These are phyloP conservation scores for Spergularia bocconei DNA, from an alignment of 148 eudicot species.

Conservation along the genomic window DNA sequence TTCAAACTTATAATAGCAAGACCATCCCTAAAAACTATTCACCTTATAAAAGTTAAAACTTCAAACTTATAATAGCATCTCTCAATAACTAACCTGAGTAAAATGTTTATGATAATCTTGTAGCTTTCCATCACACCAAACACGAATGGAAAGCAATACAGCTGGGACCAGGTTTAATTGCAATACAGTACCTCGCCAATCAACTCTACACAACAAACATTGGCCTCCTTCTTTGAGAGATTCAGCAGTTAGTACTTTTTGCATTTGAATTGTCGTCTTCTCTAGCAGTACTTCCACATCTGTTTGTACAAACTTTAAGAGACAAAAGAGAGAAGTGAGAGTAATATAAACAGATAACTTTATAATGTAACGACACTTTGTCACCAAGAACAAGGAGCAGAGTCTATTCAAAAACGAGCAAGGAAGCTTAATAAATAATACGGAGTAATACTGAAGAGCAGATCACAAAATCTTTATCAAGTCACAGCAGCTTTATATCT, in stretches of 20 bases:
- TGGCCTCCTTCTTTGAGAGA: conserved; percentile 38
- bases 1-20: not conserved
- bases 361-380: not conserved
- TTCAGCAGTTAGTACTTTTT: conserved; percentile 43
- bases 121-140: conserved; percentile 66
- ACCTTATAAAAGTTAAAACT: not conserved
- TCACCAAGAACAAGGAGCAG: not conserved
- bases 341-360: not conserved
- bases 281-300: conserved; percentile 61
- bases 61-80: not conserved
- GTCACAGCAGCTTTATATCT: not conserved
- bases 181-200: conserved; percentile 40
- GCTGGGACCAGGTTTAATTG: conserved; percentile 57
- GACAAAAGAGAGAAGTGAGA: conserved; percentile 11
- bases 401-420: not conserved
- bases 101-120: conserved; percentile 81
- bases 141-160: conserved; percentile 51
- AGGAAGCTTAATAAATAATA: not conserved
- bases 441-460: not conserved
- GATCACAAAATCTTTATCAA: not conserved
- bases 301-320: conserved; percentile 68
- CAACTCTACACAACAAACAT: conserved; percentile 41
- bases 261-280: conserved; percentile 49
- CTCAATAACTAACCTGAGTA: conserved; percentile 50
- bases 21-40: conserved; percentile 4